Percentiles rank a stretch among this genome's conserved stretches.
Conservation (phyloP, 192 early-diverging fungal genomes). For the Coemansia aciculifera region DNA sequence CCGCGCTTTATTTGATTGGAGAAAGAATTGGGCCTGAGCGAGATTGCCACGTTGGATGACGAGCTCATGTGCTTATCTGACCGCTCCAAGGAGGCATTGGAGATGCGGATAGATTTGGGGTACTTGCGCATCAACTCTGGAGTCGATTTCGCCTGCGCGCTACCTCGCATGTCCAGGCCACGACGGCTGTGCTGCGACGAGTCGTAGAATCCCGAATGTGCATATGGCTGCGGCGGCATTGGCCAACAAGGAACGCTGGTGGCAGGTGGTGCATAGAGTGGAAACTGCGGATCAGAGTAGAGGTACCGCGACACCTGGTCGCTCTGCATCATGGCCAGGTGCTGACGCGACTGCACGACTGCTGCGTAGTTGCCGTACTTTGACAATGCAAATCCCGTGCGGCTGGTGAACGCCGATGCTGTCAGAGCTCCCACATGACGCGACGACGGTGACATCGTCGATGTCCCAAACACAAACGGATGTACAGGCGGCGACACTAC, state of each 20-base stretch:
- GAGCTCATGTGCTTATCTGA: slow-evolving; percentile 9
- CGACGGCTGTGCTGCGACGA: not conserved
- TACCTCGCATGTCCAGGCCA: slow-evolving; percentile 4
- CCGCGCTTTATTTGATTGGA: not conserved
- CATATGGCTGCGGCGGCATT: slow-evolving; percentile 8
- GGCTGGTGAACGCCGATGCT: slow-evolving; percentile 1
- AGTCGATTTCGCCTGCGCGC: slow-evolving; percentile 44
- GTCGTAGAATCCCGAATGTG: not conserved
- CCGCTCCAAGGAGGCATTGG: slow-evolving; percentile 6
- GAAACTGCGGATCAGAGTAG: slow-evolving; percentile 42
- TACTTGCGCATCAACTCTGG: slow-evolving; percentile 43
- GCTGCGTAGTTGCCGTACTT: slow-evolving; percentile 46
- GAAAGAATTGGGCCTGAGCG: slow-evolving; percentile 38
- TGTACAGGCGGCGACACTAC: slow-evolving; percentile 27
- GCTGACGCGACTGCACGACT: slow-evolving; percentile 38
- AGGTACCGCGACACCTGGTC: slow-evolving; percentile 26
- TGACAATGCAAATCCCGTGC: slow-evolving; percentile 35
- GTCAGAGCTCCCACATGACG: not conserved
- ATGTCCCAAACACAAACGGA: slow-evolving; percentile 33
- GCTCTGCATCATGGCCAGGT: slow-evolving; percentile 32
- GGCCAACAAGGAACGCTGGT: slow-evolving; percentile 13
- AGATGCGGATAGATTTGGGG: slow-evolving; percentile 13
- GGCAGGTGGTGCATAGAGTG: slow-evolving; percentile 18
- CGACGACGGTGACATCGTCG: slow-evolving; percentile 11
- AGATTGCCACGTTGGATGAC: slow-evolving; percentile 15